These are phyloP conservation scores for Suillus brevipes DNA, from an alignment of 768 basidiomycete genomes.

Conservation along the genomic window DNA sequence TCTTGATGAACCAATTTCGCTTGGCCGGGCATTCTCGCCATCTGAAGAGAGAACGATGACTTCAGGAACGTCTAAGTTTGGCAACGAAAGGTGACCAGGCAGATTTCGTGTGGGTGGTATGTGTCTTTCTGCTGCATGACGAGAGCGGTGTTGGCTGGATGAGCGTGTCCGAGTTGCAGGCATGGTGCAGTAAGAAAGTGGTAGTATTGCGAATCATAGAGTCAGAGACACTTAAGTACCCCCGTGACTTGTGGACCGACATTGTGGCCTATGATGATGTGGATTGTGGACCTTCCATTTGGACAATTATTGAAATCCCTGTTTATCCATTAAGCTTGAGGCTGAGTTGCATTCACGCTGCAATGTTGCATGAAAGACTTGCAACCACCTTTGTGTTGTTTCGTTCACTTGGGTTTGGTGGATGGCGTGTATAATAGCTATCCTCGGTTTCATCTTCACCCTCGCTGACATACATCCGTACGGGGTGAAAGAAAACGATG, in stretches of 20 bases:
- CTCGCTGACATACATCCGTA: no score
- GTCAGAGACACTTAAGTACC: background rate
- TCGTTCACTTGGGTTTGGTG: no score
- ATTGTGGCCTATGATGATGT: background rate
- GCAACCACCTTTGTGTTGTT: no score
- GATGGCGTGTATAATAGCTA: no score
- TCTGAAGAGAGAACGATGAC: slow-evolving; percentile 38
- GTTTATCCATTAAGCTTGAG: no score
- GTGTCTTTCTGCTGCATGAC: no score
- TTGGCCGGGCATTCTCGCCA: slow-evolving; percentile 25
- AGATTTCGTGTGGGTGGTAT: slow-evolving; percentile 13
- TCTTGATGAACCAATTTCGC: slow-evolving; percentile 20
- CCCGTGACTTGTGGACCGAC: background rate
- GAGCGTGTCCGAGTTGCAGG: slow-evolving; percentile 28
- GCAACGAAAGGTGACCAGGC: slow-evolving; percentile 10
- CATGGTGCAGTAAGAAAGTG: slow-evolving; percentile 11
- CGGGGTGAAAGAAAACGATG: no score
- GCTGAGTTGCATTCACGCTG: no score
- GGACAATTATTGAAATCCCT: background rate
- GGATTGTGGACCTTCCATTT: no score
- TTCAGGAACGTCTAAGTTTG: slow-evolving; percentile 15
- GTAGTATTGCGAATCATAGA: background rate
- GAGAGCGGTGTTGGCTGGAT: slow-evolving; percentile 21
- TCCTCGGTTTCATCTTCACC: no score
- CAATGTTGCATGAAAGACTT: no score